A percentile compares a stretch with the other conserved stretches of the same genome.
These are phyloP conservation scores for Penicillium crustosum DNA, from an alignment of 2,329 filamentous ascomycete genomes.

Conservation along the genomic window DNA sequence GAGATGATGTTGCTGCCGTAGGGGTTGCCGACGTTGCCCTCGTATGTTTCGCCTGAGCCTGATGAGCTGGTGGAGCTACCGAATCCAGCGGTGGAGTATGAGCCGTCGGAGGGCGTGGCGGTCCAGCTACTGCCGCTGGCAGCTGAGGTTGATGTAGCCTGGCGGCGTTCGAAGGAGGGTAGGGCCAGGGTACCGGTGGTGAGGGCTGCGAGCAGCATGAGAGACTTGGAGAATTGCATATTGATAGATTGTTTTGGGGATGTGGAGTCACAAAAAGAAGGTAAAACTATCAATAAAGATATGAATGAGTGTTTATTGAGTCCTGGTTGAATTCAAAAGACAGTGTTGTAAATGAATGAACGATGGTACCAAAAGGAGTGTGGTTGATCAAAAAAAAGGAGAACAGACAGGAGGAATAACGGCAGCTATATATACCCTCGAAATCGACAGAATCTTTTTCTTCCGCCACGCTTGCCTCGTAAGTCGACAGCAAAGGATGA, in stretches of 20 bases:
- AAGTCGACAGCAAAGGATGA: not conserved
- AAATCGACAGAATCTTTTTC: constrained; percentile 2
- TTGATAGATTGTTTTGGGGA: not conserved
- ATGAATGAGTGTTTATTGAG: constrained; percentile 5
- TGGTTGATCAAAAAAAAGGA: not conserved
- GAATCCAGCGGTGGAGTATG: constrained; percentile 35
- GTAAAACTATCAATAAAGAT: not conserved
- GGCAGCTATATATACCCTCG: constrained; percentile 5
- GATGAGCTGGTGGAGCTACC: constrained; percentile 29
- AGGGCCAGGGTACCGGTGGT: constrained; percentile 26
- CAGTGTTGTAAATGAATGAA: constrained; percentile 4
- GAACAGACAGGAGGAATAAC: not conserved
- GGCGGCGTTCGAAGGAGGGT: constrained; percentile 19
- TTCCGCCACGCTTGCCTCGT: constrained; percentile 9
- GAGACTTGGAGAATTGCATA: constrained; percentile 34
- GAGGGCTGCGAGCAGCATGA: constrained; percentile 35
- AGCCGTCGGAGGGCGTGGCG: constrained; percentile 20
- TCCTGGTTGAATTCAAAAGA: constrained; percentile 4
- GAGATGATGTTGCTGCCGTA: constrained; percentile 45
- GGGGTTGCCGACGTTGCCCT: constrained; percentile 41
- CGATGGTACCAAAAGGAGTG: constrained; percentile 8
- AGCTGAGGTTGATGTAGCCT: constrained; percentile 11
- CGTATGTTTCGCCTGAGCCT: constrained; percentile 32
- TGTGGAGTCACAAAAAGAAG: constrained; percentile 3
- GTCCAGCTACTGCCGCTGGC: constrained; percentile 22